Percentiles rank a stretch among this genome's conserved stretches.
Evolutionary conservation across 495 filamentous ascomycete species (phyloP).

Genomic region (Penicillium nucicola): DNA sequence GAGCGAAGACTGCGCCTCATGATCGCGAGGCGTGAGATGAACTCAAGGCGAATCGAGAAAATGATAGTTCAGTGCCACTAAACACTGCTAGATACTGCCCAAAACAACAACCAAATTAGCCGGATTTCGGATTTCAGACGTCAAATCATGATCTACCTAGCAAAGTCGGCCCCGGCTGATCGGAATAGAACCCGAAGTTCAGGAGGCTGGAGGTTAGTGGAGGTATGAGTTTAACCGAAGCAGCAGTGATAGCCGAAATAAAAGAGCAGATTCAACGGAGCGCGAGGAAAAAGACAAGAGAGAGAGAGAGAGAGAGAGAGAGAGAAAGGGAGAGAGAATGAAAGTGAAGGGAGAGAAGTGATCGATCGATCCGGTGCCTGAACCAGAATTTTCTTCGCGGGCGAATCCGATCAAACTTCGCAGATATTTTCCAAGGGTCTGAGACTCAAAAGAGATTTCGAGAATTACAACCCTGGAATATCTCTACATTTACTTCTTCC

Average conservation of each 20-base stretch:
- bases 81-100: not conserved
- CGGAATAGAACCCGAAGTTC: not conserved
- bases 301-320: not conserved
- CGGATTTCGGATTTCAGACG: not conserved
- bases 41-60: not conserved
- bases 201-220: no score
- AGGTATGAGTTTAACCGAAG: not conserved
- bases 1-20: constrained; percentile 14
- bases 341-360: not conserved
- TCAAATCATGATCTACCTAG: no score
- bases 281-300: no score
- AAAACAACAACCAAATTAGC: not conserved
- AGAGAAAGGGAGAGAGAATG: constrained; percentile 3
- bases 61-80: not conserved
- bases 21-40: not conserved
- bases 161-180: no score
- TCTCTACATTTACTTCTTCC: not conserved
- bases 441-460: no score
- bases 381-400: constrained; percentile 24
- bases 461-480: no score
- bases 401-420: not conserved
- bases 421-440: not conserved
- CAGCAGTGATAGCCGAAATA: not conserved
- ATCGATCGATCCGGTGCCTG: constrained; percentile 19
- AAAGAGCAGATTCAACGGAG: not conserved